A percentile compares a stretch with the other conserved stretches of the same genome.
Conservation (phyloP, 2,329 filamentous ascomycete species). For the Aspergillus ochraceoroseus region DNA sequence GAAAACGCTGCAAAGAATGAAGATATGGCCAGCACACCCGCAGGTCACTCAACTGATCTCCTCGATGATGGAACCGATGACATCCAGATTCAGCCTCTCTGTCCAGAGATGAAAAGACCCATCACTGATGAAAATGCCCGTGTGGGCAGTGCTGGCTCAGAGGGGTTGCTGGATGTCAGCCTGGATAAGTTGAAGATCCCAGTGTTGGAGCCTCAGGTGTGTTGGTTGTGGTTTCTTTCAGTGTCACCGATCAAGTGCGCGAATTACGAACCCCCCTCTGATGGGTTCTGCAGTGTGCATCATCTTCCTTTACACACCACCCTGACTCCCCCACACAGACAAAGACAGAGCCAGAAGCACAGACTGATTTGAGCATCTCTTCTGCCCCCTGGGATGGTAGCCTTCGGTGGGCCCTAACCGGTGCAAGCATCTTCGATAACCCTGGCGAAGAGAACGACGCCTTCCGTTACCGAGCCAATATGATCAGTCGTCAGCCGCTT, state of each 20-base stretch:
- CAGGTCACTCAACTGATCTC: slow-evolving; percentile 4
- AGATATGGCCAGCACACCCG: neutral
- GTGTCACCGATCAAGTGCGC: neutral
- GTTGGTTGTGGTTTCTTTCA: neutral
- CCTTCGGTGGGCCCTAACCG: slow-evolving; percentile 22
- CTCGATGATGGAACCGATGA: slow-evolving; percentile 21
- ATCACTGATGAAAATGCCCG: slow-evolving; percentile 1
- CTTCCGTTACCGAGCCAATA: slow-evolving; percentile 12
- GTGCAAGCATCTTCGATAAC: slow-evolving; percentile 23
- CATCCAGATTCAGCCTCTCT: slow-evolving; percentile 16
- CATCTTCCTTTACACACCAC: no score
- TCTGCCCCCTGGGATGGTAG: slow-evolving; percentile 24
- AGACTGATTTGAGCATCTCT: neutral
- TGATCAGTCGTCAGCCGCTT: slow-evolving; percentile 7
- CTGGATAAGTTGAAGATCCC: slow-evolving; percentile 16
- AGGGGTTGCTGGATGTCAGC: slow-evolving; percentile 12
- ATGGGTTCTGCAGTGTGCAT: no score
- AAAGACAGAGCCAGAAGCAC: slow-evolving; percentile 1
- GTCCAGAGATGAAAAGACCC: slow-evolving; percentile 4
- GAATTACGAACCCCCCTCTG: neutral
- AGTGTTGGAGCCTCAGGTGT: slow-evolving; percentile 17
- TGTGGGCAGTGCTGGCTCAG: neutral
- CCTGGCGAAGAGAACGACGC: slow-evolving; percentile 21
- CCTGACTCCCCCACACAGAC: neutral
- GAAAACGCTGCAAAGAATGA: neutral